phyloP scores from a whole-genome alignment of 2,329 filamentous ascomycete species.

The Exserohilum turcica region DNA sequence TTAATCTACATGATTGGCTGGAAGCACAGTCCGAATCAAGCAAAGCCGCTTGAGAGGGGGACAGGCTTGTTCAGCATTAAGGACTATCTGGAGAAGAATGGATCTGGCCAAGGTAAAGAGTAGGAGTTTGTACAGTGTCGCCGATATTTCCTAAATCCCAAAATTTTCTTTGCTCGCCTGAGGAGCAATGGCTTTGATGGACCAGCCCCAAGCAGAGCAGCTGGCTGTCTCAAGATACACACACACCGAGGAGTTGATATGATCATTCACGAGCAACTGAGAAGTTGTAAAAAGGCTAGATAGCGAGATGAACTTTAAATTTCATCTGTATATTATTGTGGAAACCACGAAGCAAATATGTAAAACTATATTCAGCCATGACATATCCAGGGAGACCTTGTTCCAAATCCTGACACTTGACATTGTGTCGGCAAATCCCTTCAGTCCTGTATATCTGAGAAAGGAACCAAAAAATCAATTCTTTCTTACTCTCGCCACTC shows the following conservation, averaged over 20 bases:
- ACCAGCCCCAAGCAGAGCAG: no score
- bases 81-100: conserved; percentile 68
- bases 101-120: conserved; percentile 21
- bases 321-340: no score
- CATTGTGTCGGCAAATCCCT: no score
- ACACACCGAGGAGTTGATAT: background rate
- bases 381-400: no score
- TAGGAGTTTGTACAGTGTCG: background rate
- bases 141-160: background rate
- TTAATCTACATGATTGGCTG: conserved; percentile 99
- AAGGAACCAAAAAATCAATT: no score
- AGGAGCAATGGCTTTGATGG: background rate
- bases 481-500: no score
- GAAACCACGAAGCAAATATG: no score
- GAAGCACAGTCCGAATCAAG: conserved; percentile 82
- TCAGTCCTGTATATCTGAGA: no score
- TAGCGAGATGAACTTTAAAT: no score
- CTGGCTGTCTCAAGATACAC: background rate
- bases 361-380: no score
- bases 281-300: no score
- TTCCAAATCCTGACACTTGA: no score
- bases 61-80: conserved; percentile 88
- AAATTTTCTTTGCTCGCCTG: background rate
- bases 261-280: background rate
- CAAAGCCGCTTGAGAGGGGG: conserved; percentile 78